Evolutionary conservation across 768 basidiomycete species (phyloP).

Genomic region (Russula lepida): DNA sequence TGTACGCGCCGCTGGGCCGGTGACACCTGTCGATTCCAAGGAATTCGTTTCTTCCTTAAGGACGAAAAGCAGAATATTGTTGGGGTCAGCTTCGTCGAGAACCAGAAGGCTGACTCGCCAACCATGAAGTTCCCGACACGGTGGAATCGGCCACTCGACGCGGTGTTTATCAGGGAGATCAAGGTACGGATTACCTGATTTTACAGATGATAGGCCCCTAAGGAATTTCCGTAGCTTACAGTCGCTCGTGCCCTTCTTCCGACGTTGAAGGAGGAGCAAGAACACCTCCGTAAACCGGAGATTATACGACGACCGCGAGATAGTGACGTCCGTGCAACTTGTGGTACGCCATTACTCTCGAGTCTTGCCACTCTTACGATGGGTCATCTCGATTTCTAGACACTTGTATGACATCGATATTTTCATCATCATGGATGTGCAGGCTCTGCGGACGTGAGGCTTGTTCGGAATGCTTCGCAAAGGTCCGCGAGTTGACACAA

Average conservation of each 20-base stretch:
- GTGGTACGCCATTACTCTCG: slow-evolving; percentile 44
- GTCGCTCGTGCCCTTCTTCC: slow-evolving; percentile 64
- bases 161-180: slow-evolving; percentile 43
- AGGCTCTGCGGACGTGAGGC: slow-evolving; percentile 85
- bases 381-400: slow-evolving; percentile 40
- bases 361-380: slow-evolving; percentile 6
- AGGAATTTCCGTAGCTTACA: slow-evolving; percentile 39
- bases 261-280: slow-evolving; percentile 52
- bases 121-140: slow-evolving; percentile 53
- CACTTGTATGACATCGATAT: slow-evolving; percentile 90
- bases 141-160: slow-evolving; percentile 57
- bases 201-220: neutral
- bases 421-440: slow-evolving; percentile 86
- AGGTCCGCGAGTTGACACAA: slow-evolving; percentile 55
- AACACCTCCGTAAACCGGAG: slow-evolving; percentile 46
- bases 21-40: slow-evolving; percentile 80
- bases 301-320: slow-evolving; percentile 70
- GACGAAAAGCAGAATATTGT: slow-evolving; percentile 49
- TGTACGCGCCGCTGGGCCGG: slow-evolving; percentile 84
- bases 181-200: slow-evolving; percentile 41
- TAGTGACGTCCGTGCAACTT: slow-evolving; percentile 76
- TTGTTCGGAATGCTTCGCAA: slow-evolving; percentile 74
- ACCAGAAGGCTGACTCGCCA: slow-evolving; percentile 47
- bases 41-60: slow-evolving; percentile 71
- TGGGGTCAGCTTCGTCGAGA: slow-evolving; percentile 64